Evolutionary conservation across 257 asterid genomes (phyloP).

Genomic region (Orobanche coerulescens): DNA sequence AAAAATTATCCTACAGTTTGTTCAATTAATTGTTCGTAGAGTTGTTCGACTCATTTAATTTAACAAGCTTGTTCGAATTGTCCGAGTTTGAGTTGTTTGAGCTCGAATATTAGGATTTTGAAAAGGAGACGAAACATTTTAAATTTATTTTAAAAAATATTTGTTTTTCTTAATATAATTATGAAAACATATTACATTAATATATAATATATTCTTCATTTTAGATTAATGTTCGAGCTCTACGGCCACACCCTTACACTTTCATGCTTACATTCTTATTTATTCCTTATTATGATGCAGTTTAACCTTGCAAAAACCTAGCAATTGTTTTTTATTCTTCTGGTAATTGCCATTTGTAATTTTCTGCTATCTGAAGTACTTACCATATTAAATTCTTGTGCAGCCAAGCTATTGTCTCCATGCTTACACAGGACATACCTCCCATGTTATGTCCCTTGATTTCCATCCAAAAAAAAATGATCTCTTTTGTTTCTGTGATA

Average conservation of each 20-base stretch:
- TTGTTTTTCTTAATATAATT: too few species aligned
- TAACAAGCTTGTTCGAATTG: too few species aligned
- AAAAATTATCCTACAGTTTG: too few species aligned
- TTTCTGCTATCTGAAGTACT: constrained; percentile 13
- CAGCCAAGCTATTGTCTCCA: constrained; percentile 90
- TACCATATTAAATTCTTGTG: constrained; percentile 24
- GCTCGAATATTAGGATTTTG: too few species aligned
- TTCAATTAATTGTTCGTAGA: too few species aligned
- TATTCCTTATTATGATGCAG: not conserved
- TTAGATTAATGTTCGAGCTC: too few species aligned
- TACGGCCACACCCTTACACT: not conserved
- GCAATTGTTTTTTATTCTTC: not conserved
- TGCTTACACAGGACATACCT: constrained; percentile 67
- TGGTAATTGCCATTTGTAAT: not conserved
- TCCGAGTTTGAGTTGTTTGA: too few species aligned
- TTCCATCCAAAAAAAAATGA: constrained; percentile 92
- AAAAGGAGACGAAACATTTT: too few species aligned
- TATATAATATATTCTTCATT: too few species aligned
- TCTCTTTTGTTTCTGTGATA: constrained; percentile 88
- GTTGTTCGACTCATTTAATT: too few species aligned
- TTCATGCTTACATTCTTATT: not conserved
- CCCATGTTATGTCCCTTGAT: constrained; percentile 83
- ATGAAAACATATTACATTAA: too few species aligned
- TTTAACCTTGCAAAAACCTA: not conserved
- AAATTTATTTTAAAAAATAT: too few species aligned